A percentile compares a stretch with the other conserved stretches of the same genome.
phyloP scores from a whole-genome alignment of 179 eudicot species.

The Beta lomatogona region DNA sequence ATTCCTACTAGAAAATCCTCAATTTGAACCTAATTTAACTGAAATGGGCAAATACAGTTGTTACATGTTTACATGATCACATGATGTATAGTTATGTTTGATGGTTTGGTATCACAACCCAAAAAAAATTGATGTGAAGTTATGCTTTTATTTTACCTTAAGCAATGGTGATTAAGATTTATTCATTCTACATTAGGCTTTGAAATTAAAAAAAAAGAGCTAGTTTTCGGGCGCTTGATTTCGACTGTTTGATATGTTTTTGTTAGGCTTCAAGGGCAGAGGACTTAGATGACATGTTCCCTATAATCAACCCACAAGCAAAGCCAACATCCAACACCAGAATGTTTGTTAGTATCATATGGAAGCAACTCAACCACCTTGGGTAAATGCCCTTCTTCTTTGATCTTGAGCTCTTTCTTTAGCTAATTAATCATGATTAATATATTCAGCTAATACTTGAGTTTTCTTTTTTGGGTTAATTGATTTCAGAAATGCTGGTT shows the following conservation, averaged over 20 bases:
- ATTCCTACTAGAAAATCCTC: neutral
- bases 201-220: neutral
- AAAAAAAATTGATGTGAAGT: neutral
- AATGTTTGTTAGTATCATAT: constrained; percentile 67
- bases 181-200: neutral
- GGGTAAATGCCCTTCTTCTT: constrained; percentile 49
- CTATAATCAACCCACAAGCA: constrained; percentile 62
- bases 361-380: constrained; percentile 98
- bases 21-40: too few relatives aligned
- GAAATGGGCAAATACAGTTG: too few relatives aligned
- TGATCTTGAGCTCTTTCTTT: neutral
- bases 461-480: neutral
- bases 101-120: too few relatives aligned
- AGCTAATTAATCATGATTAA: neutral
- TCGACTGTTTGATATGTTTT: neutral
- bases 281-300: constrained; percentile 81
- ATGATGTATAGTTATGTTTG: too few relatives aligned
- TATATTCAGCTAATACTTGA: neutral
- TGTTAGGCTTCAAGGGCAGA: constrained; percentile 56
- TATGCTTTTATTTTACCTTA: neutral
- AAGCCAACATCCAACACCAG: constrained; percentile 70
- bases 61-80: too few relatives aligned
- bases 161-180: neutral
- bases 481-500: constrained; percentile 78
- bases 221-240: too few relatives aligned